Evolutionary conservation across 192 early-diverging fungal genomes (phyloP).

Genomic region (Entomortierella parvispora): DNA sequence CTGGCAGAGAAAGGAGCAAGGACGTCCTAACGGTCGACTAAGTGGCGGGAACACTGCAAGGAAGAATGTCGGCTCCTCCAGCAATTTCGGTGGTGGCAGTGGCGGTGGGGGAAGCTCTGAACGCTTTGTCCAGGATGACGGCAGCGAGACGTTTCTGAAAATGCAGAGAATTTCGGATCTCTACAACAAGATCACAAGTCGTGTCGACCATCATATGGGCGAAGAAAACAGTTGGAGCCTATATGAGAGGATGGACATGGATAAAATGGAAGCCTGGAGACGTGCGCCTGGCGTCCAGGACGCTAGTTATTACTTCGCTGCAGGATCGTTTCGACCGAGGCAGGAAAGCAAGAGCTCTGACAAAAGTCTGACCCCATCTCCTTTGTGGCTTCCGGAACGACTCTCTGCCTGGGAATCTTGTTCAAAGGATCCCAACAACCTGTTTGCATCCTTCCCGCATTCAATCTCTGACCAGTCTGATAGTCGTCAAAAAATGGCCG

Average conservation of each 20-base stretch:
- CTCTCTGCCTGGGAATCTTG: neutral
- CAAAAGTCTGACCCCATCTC: neutral
- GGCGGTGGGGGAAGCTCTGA: slow-evolving; percentile 5
- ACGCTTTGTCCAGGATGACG: slow-evolving; percentile 26
- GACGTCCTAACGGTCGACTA: neutral
- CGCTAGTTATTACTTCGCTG: slow-evolving; percentile 12
- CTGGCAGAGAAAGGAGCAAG: neutral
- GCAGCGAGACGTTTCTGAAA: slow-evolving; percentile 39
- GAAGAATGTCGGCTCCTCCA: neutral
- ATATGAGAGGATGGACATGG: neutral
- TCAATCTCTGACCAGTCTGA: neutral
- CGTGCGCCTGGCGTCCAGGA: neutral
- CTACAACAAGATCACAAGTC: slow-evolving; percentile 27
- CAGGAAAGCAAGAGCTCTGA: neutral
- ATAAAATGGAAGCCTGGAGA: neutral
- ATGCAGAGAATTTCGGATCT: slow-evolving; percentile 27
- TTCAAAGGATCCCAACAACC: too few species aligned
- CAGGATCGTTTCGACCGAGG: slow-evolving; percentile 4
- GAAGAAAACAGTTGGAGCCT: neutral
- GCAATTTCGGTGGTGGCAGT: neutral
- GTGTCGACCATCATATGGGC: slow-evolving; percentile 25
- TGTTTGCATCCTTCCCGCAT: too few species aligned
- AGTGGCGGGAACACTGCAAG: too few species aligned
- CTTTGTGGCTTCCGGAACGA: neutral
- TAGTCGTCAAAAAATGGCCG: too few species aligned